Conservation (phyloP, 305 asterid species). For the Euphrasia arctica region DNA sequence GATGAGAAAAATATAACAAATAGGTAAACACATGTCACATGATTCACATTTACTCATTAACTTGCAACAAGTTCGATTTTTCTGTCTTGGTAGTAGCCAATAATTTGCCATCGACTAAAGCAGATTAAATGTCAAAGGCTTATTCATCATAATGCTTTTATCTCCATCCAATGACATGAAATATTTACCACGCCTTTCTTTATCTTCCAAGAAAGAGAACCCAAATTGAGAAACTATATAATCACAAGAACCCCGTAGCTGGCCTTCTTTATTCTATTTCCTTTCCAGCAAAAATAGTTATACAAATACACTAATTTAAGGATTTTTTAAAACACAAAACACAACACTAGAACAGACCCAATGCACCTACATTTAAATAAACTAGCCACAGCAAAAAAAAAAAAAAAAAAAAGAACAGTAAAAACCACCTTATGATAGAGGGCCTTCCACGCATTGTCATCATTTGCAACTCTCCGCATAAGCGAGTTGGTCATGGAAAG, state of each 20-base stretch:
- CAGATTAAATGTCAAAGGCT: constrained; percentile 8
- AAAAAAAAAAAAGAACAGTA: constrained; percentile 8
- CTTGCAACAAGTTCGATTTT: constrained; percentile 10
- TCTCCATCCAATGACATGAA: background rate
- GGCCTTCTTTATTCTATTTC: background rate
- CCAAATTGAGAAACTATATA: background rate
- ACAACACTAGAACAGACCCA: constrained; percentile 9
- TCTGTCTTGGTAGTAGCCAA: background rate
- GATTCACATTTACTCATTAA: background rate
- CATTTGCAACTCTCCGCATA: constrained; percentile 83
- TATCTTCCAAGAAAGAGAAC: no score
- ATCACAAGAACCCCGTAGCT: background rate
- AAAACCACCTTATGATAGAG: constrained; percentile 75
- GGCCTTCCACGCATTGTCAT: constrained; percentile 88
- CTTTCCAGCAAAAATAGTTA: background rate
- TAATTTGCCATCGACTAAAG: constrained; percentile 1
- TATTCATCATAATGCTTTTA: background rate
- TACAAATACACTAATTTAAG: background rate
- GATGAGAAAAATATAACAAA: background rate
- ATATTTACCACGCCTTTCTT: background rate
- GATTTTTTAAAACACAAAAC: background rate
- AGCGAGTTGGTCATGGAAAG: constrained; percentile 85
- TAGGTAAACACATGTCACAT: constrained; percentile 6
- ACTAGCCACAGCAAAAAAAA: background rate
- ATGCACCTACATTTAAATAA: background rate